phyloP scores from a whole-genome alignment of 1,284 basidiomycete genomes.

The Sporisorium exsertum region DNA sequence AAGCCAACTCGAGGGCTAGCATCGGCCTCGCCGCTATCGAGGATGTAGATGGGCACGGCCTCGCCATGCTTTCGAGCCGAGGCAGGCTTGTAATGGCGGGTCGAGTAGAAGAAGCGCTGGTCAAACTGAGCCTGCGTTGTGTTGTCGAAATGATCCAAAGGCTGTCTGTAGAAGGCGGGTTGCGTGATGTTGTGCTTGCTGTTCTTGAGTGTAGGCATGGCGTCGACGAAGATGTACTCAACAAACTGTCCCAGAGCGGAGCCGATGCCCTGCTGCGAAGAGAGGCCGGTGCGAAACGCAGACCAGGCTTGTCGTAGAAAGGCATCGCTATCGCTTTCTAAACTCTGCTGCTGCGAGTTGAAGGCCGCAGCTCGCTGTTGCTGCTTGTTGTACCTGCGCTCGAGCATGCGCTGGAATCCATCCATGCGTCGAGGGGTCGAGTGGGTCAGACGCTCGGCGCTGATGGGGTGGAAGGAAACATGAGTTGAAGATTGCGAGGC shows the following conservation, averaged over 20 bases:
- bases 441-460: slow-evolving; percentile 39
- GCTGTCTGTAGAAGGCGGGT: slow-evolving; percentile 77
- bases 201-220: not conserved
- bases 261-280: slow-evolving; percentile 22
- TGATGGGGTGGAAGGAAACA: slow-evolving; percentile 19
- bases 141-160: slow-evolving; percentile 77
- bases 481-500: not conserved
- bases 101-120: slow-evolving; percentile 84
- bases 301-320: slow-evolving; percentile 17
- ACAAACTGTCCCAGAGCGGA: slow-evolving; percentile 19
- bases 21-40: slow-evolving; percentile 69
- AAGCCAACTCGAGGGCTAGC: slow-evolving; percentile 60
- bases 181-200: slow-evolving; percentile 40
- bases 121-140: slow-evolving; percentile 71
- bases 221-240: slow-evolving; percentile 16
- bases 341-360: not conserved
- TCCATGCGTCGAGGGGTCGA: slow-evolving; percentile 44
- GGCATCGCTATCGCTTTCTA: not conserved
- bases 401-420: slow-evolving; percentile 46
- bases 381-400: slow-evolving; percentile 40
- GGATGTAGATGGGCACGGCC: slow-evolving; percentile 65
- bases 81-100: slow-evolving; percentile 83
- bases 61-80: slow-evolving; percentile 78
- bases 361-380: slow-evolving; percentile 1
- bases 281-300: slow-evolving; percentile 16